A percentile compares a stretch with the other conserved stretches of the same genome.
These are phyloP conservation scores for Clonostachys sp. DNA, from an alignment of 2,329 filamentous ascomycete genomes.

Conservation along the genomic window DNA sequence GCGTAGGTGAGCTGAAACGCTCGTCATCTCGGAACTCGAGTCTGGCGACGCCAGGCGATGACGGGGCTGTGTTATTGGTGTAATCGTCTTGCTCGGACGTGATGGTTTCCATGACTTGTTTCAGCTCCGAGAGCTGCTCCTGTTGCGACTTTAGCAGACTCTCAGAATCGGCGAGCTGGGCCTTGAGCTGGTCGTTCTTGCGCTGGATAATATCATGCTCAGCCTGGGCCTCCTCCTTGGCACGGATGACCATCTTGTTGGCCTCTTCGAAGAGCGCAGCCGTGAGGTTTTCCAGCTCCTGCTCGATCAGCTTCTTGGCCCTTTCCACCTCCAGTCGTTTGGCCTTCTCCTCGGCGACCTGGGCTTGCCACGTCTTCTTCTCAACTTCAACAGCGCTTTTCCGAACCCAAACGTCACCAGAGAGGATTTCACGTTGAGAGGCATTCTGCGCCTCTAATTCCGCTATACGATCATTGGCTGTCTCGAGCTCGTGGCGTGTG, in stretches of 20 bases:
- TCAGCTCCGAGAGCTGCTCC: slow-evolving; percentile 87
- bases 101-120: slow-evolving; percentile 88
- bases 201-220: slow-evolving; percentile 78
- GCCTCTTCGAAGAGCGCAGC: slow-evolving; percentile 96
- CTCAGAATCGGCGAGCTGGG: slow-evolving; percentile 84
- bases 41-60: slow-evolving; percentile 72
- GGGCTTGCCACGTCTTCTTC: slow-evolving; percentile 53
- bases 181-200: slow-evolving; percentile 81
- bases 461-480: slow-evolving; percentile 61
- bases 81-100: slow-evolving; percentile 67
- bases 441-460: slow-evolving; percentile 63
- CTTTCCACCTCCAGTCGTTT: slow-evolving; percentile 63
- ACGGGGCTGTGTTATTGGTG: slow-evolving; percentile 67
- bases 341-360: slow-evolving; percentile 60
- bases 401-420: slow-evolving; percentile 70
- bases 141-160: slow-evolving; percentile 82
- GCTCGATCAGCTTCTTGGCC: slow-evolving; percentile 85
- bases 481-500: slow-evolving; percentile 78
- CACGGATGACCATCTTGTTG: slow-evolving; percentile 91
- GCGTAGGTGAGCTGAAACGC: slow-evolving; percentile 18
- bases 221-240: slow-evolving; percentile 81
- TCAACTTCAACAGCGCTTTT: slow-evolving; percentile 72
- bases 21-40: slow-evolving; percentile 55
- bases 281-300: slow-evolving; percentile 86
- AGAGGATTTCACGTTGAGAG: slow-evolving; percentile 66